Evolutionary conservation across 208 protist genomes (phyloP).

Genomic region (Trypanosoma avium): DNA sequence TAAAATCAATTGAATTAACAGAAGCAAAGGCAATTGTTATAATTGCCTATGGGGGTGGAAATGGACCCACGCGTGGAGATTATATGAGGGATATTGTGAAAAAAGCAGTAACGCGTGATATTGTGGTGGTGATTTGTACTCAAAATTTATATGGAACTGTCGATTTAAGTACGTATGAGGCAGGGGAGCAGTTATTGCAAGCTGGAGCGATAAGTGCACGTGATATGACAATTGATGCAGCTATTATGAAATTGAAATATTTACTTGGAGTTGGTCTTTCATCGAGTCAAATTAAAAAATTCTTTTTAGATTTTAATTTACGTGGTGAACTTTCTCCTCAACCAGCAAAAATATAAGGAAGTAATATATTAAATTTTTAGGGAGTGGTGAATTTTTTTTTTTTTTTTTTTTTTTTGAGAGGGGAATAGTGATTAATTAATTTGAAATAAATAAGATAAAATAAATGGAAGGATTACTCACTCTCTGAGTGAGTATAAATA

Average conservation of each 20-base stretch:
- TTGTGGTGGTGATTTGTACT: slow-evolving; percentile 91
- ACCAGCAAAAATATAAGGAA: slow-evolving; percentile 4
- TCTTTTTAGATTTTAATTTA: slow-evolving; percentile 33
- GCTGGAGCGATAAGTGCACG: slow-evolving; percentile 64
- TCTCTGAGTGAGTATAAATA: no score
- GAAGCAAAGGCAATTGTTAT: slow-evolving; percentile 85
- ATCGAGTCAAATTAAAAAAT: slow-evolving; percentile 32
- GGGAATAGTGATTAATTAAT: background rate
- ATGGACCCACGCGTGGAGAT: slow-evolving; percentile 68
- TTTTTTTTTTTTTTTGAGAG: slow-evolving; percentile 2
- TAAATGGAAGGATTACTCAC: no score
- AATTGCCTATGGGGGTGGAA: slow-evolving; percentile 92
- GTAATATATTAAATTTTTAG: background rate
- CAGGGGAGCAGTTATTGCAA: slow-evolving; percentile 56
- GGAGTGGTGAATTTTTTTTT: background rate
- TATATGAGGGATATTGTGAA: slow-evolving; percentile 75
- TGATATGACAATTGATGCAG: slow-evolving; percentile 94
- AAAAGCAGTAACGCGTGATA: slow-evolving; percentile 57
- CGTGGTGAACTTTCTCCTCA: slow-evolving; percentile 33
- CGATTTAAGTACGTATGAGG: slow-evolving; percentile 77
- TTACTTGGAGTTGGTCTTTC: slow-evolving; percentile 64
- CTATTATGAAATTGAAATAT: slow-evolving; percentile 91
- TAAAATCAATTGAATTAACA: slow-evolving; percentile 30
- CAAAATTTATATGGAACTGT: slow-evolving; percentile 85
- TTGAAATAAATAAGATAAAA: background rate